Base-by-base conservation (phyloP, 805 yeast genomes). In the Starmerella vitae region DNA sequence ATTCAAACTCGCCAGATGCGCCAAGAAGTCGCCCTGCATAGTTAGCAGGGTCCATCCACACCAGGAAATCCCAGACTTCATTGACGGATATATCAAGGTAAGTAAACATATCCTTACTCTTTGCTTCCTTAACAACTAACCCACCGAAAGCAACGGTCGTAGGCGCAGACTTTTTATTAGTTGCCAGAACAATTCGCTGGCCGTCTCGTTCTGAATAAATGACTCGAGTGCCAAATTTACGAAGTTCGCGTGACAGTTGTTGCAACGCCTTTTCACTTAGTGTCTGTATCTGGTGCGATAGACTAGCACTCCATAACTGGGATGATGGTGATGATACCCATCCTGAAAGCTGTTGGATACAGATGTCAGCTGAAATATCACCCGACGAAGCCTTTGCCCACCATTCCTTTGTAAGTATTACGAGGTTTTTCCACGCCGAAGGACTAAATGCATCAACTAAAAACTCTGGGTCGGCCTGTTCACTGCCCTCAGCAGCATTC, bases 1-100 rank as follows among this genome's bases (percentile, higher is more conserved):
- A 75, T 14, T 52, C 57, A 17, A 54, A 39, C 22, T 37, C 46
- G 2, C 43, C 43, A 2, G 61, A 65, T 17, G 45, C 41, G 9
- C 41, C 37, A 15, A 45, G 34, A 7, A 52, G 38, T 9, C 71
- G 57, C 5, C 98, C 99, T 31, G 93, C 80, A 58, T 68, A 85
- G 54, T 91, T 91, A 51, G 72, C 73, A 49, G 78, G 76, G 56
- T 91, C 95, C 93, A 88, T 81, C 97, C 96, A 93, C 2, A 91
- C 62, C 46, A 91, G 62, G n/a, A 78, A 53, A 56, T 91, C 96
- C 98, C 98, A 91, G 54, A 82, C 85, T 51, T 74, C 75, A 10
- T 65, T 68, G 30, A 88, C 77, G 17, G 64, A 61, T 47, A 91
- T 60, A 49, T 86, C 96, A 48, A 91, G 62, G 56, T 75, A 85